Evolutionary conservation across 2,329 filamentous ascomycete species (phyloP), one percentile per base, ranked within the genome.

Genomic region (Colletotrichum truncatum): DNA sequence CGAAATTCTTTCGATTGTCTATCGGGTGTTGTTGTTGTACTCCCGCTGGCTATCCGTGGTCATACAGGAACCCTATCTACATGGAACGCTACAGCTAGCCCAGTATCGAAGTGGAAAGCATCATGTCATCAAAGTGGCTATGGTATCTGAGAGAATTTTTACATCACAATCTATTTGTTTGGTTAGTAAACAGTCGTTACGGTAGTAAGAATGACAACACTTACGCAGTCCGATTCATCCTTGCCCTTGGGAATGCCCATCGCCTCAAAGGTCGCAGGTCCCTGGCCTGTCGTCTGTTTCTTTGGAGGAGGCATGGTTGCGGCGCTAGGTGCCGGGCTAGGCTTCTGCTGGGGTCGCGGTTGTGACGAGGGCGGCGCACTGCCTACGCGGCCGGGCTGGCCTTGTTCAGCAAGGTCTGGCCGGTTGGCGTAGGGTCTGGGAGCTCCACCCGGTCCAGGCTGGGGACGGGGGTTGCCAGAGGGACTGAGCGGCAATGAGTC

Each of bases 251-350:
- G 93, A 71, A 99, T 95, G 38, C 96, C 96, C 96, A 99, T 99
- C 75, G 97, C 94, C 75, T 98, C 95, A 77, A 99, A 99, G 0
- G 96, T 98, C 72, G 96, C 93, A 1, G 96, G 95, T 10, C 95
- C 96, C 74, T 94, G 93, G 52, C 85, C 86, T 30, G 87, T 82
- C 46, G 81, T 76, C 67, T 78, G 80, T 18, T 80, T 75, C 14
- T 81, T 79, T 3, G 82, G 69, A 18, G 79, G 73, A 6, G 81
- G 78, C 59, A 70, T 21, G 18, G 77, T 70, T 41, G 74, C 71
- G 64, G 71, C 71, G 59, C 68, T 75, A 39, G 71, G 78, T 66
- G 76, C 68, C 66, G 74, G 53, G 66, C 72, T 68, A 43, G 72
- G 51, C 69, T 71, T 65, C 66, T 73, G 52, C 48, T 56, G 69